Evolutionary conservation across 2,329 filamentous ascomycete genomes (phyloP), one percentile per base, ranked within the genome.

Genomic region (Alternaria conjuncta): DNA sequence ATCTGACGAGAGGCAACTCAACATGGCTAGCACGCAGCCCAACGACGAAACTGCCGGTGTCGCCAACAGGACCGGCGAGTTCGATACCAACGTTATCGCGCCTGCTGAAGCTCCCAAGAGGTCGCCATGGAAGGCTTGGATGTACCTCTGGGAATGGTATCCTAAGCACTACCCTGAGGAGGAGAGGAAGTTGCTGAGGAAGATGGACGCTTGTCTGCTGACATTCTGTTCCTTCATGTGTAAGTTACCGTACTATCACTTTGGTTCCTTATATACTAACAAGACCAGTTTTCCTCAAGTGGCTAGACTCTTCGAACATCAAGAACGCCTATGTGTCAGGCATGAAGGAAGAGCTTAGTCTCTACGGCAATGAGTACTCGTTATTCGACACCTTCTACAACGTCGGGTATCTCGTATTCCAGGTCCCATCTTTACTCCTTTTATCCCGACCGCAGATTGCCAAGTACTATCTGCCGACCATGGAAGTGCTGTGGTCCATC

Each of bases 351-450:
- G 74, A 78, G 41, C 63, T 78, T 3, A 57, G 69, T 5, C 70
- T 81, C n/a, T 72, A 76, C 21, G 88, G 87, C 3, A 88, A 90
- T 57, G 83, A 90, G 69, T 92, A 92, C 65, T 80, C 74, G 2
- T 67, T 78, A 1, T 79, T 79, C 55, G 74, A 76, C 43, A 82
- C 90, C 0, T 89, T 78, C 45, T 79, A 80, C 67, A 78, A 80
- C n/a, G 69, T 77, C 5, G 79, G 79, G 8, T 81, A 81, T 57
- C 72, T 81, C 13, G 75, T 81, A 13, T 80, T 79, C 41, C 79
- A 81, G 60, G 72, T 81, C 6, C 80, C 79, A 1, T 79, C 76
- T 6, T 60, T 81, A 2, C 71, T 81, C 5, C 60, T 82, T 1
- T 74, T 82, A 11, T 81, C 80, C 8, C 70, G 79, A 18, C 79